Evolutionary conservation across 768 basidiomycete species (phyloP).

Genomic region (Candolleomyces aberdarensis): DNA sequence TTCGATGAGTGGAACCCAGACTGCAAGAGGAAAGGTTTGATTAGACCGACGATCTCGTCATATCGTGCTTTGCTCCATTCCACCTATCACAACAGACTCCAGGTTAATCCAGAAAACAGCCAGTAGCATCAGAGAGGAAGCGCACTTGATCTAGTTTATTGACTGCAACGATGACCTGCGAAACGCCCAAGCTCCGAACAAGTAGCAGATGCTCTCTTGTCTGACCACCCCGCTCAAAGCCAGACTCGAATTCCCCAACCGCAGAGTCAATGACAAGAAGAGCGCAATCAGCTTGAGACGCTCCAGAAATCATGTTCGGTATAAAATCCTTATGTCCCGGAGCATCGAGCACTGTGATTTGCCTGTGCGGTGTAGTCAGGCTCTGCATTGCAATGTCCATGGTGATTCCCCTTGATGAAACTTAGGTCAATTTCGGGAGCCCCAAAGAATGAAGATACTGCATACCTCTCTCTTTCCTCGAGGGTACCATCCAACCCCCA

Average conservation of each 20-base stretch:
- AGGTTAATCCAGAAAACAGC: no score
- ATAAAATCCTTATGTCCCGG: slow-evolving; percentile 98
- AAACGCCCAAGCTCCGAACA: slow-evolving; percentile 88
- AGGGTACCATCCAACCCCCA: slow-evolving; percentile 94
- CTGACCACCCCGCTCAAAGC: slow-evolving; percentile 92
- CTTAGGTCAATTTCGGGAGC: slow-evolving; percentile 4
- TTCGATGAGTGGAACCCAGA: slow-evolving; percentile 83
- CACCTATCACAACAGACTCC: slow-evolving; percentile 51
- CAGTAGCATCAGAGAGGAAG: background rate
- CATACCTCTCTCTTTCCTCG: slow-evolving; percentile 90
- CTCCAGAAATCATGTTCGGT: slow-evolving; percentile 99
- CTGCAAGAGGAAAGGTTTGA: slow-evolving; percentile 81
- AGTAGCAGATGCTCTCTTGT: slow-evolving; percentile 93
- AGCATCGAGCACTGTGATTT: slow-evolving; percentile 93
- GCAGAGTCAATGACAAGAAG: slow-evolving; percentile 89
- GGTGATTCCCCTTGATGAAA: slow-evolving; percentile 76
- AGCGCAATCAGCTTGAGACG: slow-evolving; percentile 94
- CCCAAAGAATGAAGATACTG: slow-evolving; percentile 2
- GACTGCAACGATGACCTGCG: slow-evolving; percentile 86
- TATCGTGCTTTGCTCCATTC: slow-evolving; percentile 81
- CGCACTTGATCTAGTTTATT: slow-evolving; percentile 93
- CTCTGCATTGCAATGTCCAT: slow-evolving; percentile 94
- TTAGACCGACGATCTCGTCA: slow-evolving; percentile 71
- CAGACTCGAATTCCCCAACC: slow-evolving; percentile 92
- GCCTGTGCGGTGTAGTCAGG: slow-evolving; percentile 66